A percentile compares a stretch with the other conserved stretches of the same genome.
Evolutionary conservation across 805 yeast species (phyloP).

Genomic region (Zygosaccharomyces rouxii): DNA sequence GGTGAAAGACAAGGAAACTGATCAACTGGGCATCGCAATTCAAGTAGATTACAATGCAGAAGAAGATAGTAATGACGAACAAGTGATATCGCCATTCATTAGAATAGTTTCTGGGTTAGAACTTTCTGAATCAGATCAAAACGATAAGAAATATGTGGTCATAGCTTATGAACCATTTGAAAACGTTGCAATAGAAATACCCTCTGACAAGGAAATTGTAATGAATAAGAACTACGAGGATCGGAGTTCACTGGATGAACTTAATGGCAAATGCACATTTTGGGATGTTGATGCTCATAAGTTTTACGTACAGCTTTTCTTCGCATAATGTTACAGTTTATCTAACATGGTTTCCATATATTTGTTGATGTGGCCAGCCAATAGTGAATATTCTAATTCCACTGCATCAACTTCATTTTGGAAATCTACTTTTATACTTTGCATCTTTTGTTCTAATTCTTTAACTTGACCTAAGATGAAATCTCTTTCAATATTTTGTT

Average conservation of each 20-base stretch:
- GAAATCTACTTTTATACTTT: conserved; percentile 40
- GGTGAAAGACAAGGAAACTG: conserved; percentile 56
- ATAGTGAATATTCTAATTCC: conserved; percentile 48
- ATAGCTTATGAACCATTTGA: conserved; percentile 90
- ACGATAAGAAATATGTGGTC: conserved; percentile 54
- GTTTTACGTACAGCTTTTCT: conserved; percentile 69
- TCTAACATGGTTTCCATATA: conserved; percentile 37
- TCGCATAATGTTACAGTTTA: conserved; percentile 20
- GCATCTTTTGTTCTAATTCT: conserved; percentile 29
- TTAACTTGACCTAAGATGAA: conserved; percentile 39
- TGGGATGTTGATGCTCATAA: conserved; percentile 70
- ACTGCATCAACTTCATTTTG: conserved; percentile 51
- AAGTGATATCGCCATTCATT: conserved; percentile 47
- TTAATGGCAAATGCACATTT: conserved; percentile 49
- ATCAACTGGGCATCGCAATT: conserved; percentile 60
- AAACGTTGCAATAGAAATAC: conserved; percentile 70
- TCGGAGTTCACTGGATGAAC: conserved; percentile 33
- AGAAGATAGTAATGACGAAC: conserved; percentile 18
- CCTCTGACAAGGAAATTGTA: conserved; percentile 45
- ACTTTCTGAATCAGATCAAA: conserved; percentile 48
- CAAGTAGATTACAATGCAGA: conserved; percentile 43
- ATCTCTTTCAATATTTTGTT: conserved; percentile 41
- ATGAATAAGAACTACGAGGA: conserved; percentile 37
- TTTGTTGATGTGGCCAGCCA: conserved; percentile 50
- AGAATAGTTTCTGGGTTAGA: conserved; percentile 79